phyloP scores from a whole-genome alignment of 768 basidiomycete species.

The Mycena belliarum region DNA sequence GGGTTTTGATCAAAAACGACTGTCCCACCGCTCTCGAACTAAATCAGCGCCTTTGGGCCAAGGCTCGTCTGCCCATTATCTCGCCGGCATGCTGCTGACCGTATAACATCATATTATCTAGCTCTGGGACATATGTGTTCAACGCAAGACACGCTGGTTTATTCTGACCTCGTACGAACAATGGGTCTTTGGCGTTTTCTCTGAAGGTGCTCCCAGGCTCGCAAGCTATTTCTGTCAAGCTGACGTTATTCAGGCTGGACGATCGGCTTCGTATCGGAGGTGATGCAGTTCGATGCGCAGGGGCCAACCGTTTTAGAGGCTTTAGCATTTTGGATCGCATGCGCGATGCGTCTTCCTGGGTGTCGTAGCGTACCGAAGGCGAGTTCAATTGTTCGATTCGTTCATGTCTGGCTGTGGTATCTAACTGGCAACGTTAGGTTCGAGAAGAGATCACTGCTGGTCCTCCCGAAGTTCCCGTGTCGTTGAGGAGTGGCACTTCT shows the following conservation, averaged over 20 bases:
- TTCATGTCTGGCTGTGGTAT: no score
- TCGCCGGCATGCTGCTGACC: not conserved
- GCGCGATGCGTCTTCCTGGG: constrained; percentile 12
- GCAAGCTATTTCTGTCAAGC: no score
- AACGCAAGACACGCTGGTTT: constrained; percentile 7
- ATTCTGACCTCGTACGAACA: constrained; percentile 5
- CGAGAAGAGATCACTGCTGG: not conserved
- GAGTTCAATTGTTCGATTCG: not conserved
- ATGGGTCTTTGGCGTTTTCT: constrained; percentile 11
- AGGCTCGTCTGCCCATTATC: not conserved
- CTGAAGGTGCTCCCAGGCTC: no score
- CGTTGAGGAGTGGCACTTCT: no score
- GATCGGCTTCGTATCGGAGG: constrained; percentile 6
- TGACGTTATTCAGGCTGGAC: constrained; percentile 14
- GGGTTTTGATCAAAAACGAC: not conserved
- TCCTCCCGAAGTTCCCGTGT: not conserved
- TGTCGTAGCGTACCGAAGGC: not conserved
- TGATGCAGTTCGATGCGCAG: not conserved
- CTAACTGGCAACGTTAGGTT: not conserved
- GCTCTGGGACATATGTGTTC: constrained; percentile 12
- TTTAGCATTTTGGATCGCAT: constrained; percentile 6
- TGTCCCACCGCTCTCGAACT: not conserved
- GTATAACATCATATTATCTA: not conserved
- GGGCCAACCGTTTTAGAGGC: constrained; percentile 4
- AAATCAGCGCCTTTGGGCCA: constrained; percentile 5